phyloP scores from a whole-genome alignment of 345 rosid genomes.

The Salix caprea region DNA sequence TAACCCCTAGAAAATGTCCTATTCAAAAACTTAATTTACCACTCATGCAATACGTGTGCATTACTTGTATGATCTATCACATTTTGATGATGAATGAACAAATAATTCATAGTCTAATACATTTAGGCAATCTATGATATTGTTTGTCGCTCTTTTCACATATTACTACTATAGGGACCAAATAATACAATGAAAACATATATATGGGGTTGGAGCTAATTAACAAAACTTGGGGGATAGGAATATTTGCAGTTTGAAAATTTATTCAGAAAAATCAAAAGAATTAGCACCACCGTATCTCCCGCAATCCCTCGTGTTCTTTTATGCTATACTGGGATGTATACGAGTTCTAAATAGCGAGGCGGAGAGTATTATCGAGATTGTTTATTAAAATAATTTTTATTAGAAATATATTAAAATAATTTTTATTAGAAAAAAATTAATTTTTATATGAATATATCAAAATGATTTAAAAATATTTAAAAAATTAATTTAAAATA shows the following conservation, averaged over 20 bases:
- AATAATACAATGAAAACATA: background rate
- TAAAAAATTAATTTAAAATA: too few species aligned
- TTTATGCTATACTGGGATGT: background rate
- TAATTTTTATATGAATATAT: too few species aligned
- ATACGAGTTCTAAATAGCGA: too few species aligned
- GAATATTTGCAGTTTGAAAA: background rate
- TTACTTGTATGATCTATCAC: background rate
- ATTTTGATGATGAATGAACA: background rate
- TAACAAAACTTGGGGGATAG: background rate
- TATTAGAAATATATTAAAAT: too few species aligned
- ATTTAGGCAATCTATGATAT: too few species aligned
- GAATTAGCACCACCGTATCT: background rate
- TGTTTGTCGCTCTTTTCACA: too few species aligned
- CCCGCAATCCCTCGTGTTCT: background rate
- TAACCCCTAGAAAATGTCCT: background rate
- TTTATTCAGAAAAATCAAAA: background rate
- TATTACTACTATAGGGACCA: too few species aligned
- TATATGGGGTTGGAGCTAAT: background rate
- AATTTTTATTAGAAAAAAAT: rapidly evolving
- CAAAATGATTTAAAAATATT: too few species aligned
- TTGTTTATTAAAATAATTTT: too few species aligned
- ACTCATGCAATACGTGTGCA: background rate
- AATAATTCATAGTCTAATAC: background rate
- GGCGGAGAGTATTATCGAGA: too few species aligned
- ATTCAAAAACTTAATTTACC: background rate